Evolutionary conservation across 1,284 basidiomycete species (phyloP), one percentile per base, ranked within the genome.

Genomic region (Fistulinella cinereoalba): DNA sequence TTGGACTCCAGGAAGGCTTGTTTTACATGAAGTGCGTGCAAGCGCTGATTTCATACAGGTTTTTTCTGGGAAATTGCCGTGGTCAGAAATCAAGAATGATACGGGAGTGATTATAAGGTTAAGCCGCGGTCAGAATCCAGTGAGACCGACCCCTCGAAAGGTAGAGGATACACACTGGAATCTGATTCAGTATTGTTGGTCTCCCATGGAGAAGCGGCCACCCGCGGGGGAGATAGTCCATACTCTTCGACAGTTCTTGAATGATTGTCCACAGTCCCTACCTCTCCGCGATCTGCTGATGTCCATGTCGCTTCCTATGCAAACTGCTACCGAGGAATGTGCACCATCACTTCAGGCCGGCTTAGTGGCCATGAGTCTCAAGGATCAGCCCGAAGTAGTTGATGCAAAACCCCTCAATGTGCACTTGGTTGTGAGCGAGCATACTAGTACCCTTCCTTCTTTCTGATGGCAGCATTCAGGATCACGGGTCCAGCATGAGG

Each of bases 21-120:
- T 15, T 28, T 13, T 6, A 32, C 11, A 10, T 19, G 11, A 3
- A 27, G 12, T 7, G 12, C 12, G 25, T 7, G 25, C 12, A 7
- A 27, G 1, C 13, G 1, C 22, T 53, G 18, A 49, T 22, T 1
- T 9, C 34, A 2, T 16, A 27, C 24, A 54, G 52, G 37, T 46
- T 0, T 32, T 54, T 1, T 55, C 52, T 0, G 53, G 53, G 0
- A 55, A 43, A 33, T 24, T 34, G 23, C 48, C 37, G 6, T 49
- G 47, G 46, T 49, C 47, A 1, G 47, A 41, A 23, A 3, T 52
- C 6, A 16, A 19, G 15, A 24, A 36, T 9, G 45, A 55, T 2
- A 2, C 10, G 1, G 29, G 31, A 0, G 7, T 48, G 4, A 18
- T 41, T 3, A 10, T 47, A 3, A 13, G 22, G 8, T 21, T 52